These are phyloP conservation scores for Pulveroboletus ravenelii DNA, from an alignment of 768 basidiomycete genomes.

Conservation along the genomic window DNA sequence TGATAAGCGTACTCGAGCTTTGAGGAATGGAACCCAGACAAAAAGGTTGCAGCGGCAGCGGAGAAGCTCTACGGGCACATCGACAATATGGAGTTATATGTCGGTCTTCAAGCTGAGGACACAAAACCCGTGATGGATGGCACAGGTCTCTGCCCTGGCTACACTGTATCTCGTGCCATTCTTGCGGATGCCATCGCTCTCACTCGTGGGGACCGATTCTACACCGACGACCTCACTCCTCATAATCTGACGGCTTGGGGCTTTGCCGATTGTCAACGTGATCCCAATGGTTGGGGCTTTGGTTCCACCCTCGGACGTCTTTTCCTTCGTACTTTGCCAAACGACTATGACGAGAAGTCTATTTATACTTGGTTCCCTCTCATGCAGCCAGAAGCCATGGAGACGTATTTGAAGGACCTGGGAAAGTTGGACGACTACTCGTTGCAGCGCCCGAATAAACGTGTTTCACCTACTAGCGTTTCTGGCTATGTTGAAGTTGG, in stretches of 20 bases:
- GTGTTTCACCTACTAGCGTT: slow-evolving; percentile 29
- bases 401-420: slow-evolving; percentile 51
- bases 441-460: slow-evolving; percentile 42
- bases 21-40: slow-evolving; percentile 77
- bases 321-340: slow-evolving; percentile 68
- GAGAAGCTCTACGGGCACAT: slow-evolving; percentile 77
- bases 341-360: slow-evolving; percentile 63
- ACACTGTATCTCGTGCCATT: slow-evolving; percentile 82
- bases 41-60: slow-evolving; percentile 63
- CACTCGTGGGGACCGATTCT: slow-evolving; percentile 80
- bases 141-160: slow-evolving; percentile 83
- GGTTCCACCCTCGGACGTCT: slow-evolving; percentile 68
- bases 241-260: slow-evolving; percentile 82
- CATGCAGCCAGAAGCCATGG: slow-evolving; percentile 73
- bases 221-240: slow-evolving; percentile 77
- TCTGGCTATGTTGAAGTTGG: slow-evolving; percentile 47
- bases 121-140: slow-evolving; percentile 70
- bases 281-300: slow-evolving; percentile 65
- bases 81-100: slow-evolving; percentile 75
- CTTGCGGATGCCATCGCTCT: slow-evolving; percentile 83
- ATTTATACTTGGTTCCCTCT: slow-evolving; percentile 87
- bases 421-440: slow-evolving; percentile 53
- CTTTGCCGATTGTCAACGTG: slow-evolving; percentile 76
- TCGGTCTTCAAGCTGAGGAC: slow-evolving; percentile 75
- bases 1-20: slow-evolving; percentile 60